Evolutionary conservation across 371 early-diverging fungal genomes (phyloP).

Genomic region (Syncephalastrum sp.): DNA sequence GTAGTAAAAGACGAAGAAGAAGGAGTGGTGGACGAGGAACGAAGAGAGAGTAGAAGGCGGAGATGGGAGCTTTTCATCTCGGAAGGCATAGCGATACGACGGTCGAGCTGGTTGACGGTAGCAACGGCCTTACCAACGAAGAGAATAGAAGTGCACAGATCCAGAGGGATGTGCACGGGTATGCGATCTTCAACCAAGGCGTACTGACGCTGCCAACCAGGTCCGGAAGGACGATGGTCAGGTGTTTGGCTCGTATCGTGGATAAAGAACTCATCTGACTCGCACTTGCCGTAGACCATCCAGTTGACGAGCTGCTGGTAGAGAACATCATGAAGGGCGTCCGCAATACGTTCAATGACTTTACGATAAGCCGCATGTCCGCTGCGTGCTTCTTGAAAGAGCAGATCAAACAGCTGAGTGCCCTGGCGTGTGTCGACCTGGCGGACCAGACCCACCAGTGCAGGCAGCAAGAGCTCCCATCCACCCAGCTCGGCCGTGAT

Average conservation of each 20-base stretch:
- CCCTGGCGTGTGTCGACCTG: slow-evolving; percentile 44
- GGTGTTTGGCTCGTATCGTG: slow-evolving; percentile 5
- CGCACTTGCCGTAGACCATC: slow-evolving; percentile 71
- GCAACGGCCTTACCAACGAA: slow-evolving; percentile 77
- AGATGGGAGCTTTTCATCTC: slow-evolving; percentile 44
- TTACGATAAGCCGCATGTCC: slow-evolving; percentile 56
- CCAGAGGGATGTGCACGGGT: slow-evolving; percentile 53
- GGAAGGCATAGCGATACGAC: slow-evolving; percentile 36
- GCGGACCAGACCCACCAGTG: slow-evolving; percentile 28
- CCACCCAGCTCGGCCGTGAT: slow-evolving; percentile 37
- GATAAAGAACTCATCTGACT: slow-evolving; percentile 71
- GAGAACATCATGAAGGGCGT: slow-evolving; percentile 58
- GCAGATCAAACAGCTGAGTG: slow-evolving; percentile 51
- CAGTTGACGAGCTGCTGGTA: slow-evolving; percentile 70
- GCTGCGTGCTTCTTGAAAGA: slow-evolving; percentile 56
- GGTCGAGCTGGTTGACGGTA: slow-evolving; percentile 43
- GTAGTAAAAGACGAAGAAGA: neutral
- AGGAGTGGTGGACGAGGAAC: neutral
- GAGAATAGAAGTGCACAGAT: slow-evolving; percentile 59
- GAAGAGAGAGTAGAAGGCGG: slow-evolving; percentile 26
- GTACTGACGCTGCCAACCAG: slow-evolving; percentile 57
- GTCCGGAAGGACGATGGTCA: neutral
- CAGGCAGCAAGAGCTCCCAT: slow-evolving; percentile 51
- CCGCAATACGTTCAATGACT: slow-evolving; percentile 53
- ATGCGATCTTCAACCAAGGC: slow-evolving; percentile 42